Evolutionary conservation across 257 asterid genomes (phyloP).

Genomic region (Przewalskia tangutica): DNA sequence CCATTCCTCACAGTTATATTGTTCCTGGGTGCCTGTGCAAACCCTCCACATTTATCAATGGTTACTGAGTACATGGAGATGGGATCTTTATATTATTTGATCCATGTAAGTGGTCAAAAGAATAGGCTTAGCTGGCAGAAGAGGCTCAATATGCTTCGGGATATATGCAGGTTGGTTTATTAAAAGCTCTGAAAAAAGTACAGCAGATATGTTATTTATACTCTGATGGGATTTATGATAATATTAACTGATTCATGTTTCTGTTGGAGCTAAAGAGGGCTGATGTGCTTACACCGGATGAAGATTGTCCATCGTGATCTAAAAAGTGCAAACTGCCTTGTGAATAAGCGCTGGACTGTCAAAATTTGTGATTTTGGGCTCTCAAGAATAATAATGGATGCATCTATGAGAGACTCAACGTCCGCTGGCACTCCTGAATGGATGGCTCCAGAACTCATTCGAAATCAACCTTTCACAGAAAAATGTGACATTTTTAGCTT

Average conservation of each 20-base stretch:
- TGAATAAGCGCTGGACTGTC: conserved; percentile 88
- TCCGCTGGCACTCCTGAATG: conserved; percentile 99
- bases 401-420: conserved; percentile 52
- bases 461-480: conserved; percentile 81
- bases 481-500: conserved; percentile 96
- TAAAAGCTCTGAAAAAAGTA: not conserved
- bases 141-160: conserved; percentile 88
- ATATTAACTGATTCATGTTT: conserved; percentile 14
- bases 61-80: conserved; percentile 95
- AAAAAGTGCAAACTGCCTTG: conserved; percentile 87
- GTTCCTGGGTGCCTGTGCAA: conserved; percentile 95
- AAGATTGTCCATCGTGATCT: conserved; percentile 86
- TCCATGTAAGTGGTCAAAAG: conserved; percentile 89
- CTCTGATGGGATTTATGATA: not conserved
- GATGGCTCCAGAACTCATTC: conserved; percentile 99
- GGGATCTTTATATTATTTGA: conserved; percentile 85
- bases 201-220: not conserved
- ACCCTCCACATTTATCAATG: conserved; percentile 88
- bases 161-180: conserved; percentile 81
- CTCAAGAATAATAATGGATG: conserved; percentile 61
- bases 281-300: conserved; percentile 97
- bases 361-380: conserved; percentile 98
- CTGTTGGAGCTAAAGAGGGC: conserved; percentile 44
- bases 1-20: conserved; percentile 55
- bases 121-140: conserved; percentile 81